A percentile compares a stretch with the other conserved stretches of the same genome.
phyloP scores from a whole-genome alignment of 2,329 filamentous ascomycete species.

The Trichoderma endophyticum region DNA sequence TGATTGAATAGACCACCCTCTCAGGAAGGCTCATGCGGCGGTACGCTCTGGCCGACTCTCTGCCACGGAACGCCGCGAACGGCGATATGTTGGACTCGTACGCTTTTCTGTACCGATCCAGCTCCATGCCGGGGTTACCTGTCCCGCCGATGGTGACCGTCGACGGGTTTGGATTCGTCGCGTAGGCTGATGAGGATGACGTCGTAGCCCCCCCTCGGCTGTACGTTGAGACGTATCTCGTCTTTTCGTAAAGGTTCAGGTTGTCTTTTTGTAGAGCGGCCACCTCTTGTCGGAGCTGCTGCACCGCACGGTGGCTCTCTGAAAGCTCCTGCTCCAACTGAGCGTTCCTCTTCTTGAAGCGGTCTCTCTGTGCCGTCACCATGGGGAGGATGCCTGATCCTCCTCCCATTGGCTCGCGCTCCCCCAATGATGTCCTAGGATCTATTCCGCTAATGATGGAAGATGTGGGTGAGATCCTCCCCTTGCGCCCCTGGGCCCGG shows the following conservation, averaged over 20 bases:
- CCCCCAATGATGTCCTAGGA: conserved; percentile 49
- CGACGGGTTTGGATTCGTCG: conserved; percentile 71
- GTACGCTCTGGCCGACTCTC: conserved; percentile 86
- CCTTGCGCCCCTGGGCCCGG: conserved; percentile 60
- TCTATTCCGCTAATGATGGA: conserved; percentile 99
- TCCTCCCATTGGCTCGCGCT: conserved; percentile 64
- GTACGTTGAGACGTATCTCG: conserved; percentile 91
- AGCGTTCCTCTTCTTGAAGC: conserved; percentile 93
- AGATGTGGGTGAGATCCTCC: conserved; percentile 81
- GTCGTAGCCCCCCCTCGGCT: conserved; percentile 64
- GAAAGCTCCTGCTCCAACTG: conserved; percentile 89
- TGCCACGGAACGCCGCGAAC: conserved; percentile 91
- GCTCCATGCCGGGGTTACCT: conserved; percentile 58
- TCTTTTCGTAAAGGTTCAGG: conserved; percentile 94
- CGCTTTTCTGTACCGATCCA: conserved; percentile 84
- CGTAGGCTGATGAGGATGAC: conserved; percentile 64
- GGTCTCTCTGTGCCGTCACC: conserved; percentile 95
- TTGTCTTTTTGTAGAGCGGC: conserved; percentile 94
- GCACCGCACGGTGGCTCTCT: conserved; percentile 76
- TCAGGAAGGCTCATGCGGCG: conserved; percentile 92
- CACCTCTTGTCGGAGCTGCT: conserved; percentile 84
- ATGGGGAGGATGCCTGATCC: conserved; percentile 92
- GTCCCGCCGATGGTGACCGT: conserved; percentile 60
- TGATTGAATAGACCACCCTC: conserved; percentile 84
- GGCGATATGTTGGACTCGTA: conserved; percentile 96